A percentile compares a stretch with the other conserved stretches of the same genome.
Evolutionary conservation across 73 alveolate genomes (phyloP).

Genomic region (Tetrahymena elliotti): DNA sequence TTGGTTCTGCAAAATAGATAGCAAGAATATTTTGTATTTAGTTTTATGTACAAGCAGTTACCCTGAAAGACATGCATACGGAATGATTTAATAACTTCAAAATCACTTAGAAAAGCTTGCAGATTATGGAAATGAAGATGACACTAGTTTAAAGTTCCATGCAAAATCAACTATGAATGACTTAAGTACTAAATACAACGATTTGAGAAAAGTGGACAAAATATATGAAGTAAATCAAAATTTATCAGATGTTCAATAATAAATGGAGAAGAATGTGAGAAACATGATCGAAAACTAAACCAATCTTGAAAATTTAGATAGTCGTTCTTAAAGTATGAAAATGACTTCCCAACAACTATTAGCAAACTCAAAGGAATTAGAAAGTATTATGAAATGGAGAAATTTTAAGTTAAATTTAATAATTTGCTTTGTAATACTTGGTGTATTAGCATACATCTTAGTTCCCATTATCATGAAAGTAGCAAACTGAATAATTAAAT

Average conservation of each 20-base stretch:
- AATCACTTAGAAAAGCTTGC: slow-evolving; percentile 4
- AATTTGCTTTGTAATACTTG: not conserved
- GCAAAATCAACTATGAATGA: not conserved
- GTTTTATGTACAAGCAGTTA: slow-evolving; percentile 10
- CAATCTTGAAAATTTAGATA: not conserved
- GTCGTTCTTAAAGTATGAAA: not conserved
- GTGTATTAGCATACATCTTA: not conserved
- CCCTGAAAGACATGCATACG: slow-evolving; percentile 45
- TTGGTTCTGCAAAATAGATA: slow-evolving; percentile 37
- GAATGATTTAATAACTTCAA: slow-evolving; percentile 10
- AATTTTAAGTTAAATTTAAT: not conserved
- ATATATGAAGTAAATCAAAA: not conserved
- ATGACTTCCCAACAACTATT: not conserved
- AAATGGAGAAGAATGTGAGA: not conserved
- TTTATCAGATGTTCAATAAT: not conserved
- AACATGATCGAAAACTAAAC: not conserved
- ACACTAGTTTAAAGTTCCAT: not conserved
- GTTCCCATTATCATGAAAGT: not conserved
- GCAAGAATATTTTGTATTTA: not conserved
- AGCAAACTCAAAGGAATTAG: not conserved
- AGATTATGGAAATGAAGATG: not conserved
- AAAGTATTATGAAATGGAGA: not conserved
- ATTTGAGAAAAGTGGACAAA: not conserved
- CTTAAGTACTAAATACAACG: not conserved
- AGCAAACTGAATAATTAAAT: not conserved